These are phyloP conservation scores for Penstemon barbatus DNA, from an alignment of 257 asterid genomes.

Conservation along the genomic window DNA sequence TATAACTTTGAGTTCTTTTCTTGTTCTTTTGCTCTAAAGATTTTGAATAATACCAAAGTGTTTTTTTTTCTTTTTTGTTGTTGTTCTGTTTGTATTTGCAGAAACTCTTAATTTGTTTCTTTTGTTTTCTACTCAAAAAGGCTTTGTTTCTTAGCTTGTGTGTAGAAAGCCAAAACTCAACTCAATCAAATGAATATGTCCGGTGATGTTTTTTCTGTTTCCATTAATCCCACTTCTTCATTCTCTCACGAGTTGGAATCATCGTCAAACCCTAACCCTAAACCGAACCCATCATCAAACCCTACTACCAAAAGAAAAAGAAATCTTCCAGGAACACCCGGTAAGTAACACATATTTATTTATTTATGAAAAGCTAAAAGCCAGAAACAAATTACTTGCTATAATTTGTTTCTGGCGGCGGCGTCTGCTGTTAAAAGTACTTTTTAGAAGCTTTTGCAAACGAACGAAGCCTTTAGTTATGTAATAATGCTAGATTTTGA, in stretches of 20 bases:
- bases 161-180: background rate
- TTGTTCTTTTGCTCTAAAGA: constrained; percentile 35
- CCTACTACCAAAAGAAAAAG: constrained; percentile 52
- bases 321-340: constrained; percentile 68
- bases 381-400: too few species aligned
- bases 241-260: constrained; percentile 33
- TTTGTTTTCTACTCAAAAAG: constrained; percentile 22
- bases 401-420: too few species aligned
- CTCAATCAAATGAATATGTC: constrained; percentile 44
- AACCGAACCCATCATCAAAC: constrained; percentile 28
- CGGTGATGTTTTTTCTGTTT: constrained; percentile 46
- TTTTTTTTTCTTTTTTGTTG: background rate
- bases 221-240: constrained; percentile 22
- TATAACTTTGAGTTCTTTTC: constrained; percentile 11
- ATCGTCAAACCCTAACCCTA: constrained; percentile 47
- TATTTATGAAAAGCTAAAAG: too few species aligned
- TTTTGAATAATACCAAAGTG: constrained; percentile 42
- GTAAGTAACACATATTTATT: constrained; percentile 23
- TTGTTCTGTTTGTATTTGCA: constrained; percentile 45
- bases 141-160: background rate
- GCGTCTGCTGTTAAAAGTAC: too few species aligned
- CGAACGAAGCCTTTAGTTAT: too few species aligned
- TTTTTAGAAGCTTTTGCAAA: too few species aligned
- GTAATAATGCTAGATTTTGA: background rate
- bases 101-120: constrained; percentile 34